Evolutionary conservation across 1,139 yeast species (phyloP), one percentile per base, ranked within the genome.

Genomic region (Blastobotrys malaysiensis): DNA sequence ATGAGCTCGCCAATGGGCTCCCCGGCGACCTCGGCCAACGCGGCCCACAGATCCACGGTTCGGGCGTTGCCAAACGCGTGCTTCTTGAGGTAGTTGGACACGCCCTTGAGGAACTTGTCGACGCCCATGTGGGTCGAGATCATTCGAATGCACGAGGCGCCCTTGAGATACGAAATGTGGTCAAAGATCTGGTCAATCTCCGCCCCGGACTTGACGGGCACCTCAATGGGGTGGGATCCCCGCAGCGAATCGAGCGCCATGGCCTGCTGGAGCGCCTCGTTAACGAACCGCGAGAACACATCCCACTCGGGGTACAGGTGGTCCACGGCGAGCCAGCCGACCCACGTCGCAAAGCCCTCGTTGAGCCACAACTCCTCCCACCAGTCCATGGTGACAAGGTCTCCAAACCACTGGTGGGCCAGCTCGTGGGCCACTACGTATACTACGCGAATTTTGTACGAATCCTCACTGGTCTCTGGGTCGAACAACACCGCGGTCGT

Each of bases 331-430:
- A 81, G 79, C 83, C 87, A 86, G 2, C 93, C 87, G 77, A 87
- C 87, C 91, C 90, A 87, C 48, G 96, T 88, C 49, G 96, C 96
- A 66, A 88, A 88, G 24, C 96, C 96, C 73, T 88, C 96, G 70
- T 88, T 88, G 62, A 88, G 79, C 95, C 96, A 88, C 60, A 88
- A 79, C 57, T 88, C 95, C 70, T 88, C 95, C 96, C 96, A 88
- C 89, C 93, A 88, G 64, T 87, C 88, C 96, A 88, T 88, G 59
- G 96, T 88, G 57, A 88, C 96, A 65, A 88, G 76, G 72, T 88
- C 85, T 61, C 96, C 96, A 69, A 88, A 88, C 96, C 96, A 88
- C 73, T 88, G 96, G 69, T 88, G 96, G 22, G 96, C 96, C 67
- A 88, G 77, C 73, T 88, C 96, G 73, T 88, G 96, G 69, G 86